A percentile compares a stretch with the other conserved stretches of the same genome.
Conservation (phyloP, 2,329 filamentous ascomycete species). For the Pestalotiopsis fici region DNA sequence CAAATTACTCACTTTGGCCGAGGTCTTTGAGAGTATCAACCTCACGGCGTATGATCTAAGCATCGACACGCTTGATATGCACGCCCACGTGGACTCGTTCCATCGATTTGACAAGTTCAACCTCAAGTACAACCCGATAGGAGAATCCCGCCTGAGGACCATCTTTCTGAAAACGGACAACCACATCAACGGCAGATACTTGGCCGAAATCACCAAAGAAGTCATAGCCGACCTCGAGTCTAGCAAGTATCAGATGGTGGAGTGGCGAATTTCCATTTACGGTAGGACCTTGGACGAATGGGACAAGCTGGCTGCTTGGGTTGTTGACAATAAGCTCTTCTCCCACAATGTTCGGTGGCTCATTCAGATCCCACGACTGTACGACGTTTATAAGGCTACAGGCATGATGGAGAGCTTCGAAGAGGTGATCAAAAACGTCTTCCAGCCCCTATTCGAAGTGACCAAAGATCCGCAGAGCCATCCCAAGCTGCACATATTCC, state of each 20-base stretch:
- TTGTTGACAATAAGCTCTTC: slow-evolving; percentile 96
- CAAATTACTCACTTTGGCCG: slow-evolving; percentile 83
- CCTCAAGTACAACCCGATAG: slow-evolving; percentile 96
- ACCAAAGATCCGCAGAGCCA: slow-evolving; percentile 84
- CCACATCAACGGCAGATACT: slow-evolving; percentile 90
- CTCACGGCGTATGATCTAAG: slow-evolving; percentile 96
- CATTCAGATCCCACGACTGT: slow-evolving; percentile 91
- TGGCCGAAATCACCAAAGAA: slow-evolving; percentile 97
- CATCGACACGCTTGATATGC: slow-evolving; percentile 99
- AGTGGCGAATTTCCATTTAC: slow-evolving; percentile 98
- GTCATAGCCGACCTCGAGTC: slow-evolving; percentile 96
- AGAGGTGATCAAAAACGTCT: slow-evolving; percentile 87
- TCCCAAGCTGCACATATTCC: slow-evolving; percentile 90
- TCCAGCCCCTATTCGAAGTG: slow-evolving; percentile 91
- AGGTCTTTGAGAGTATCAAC: slow-evolving; percentile 97
- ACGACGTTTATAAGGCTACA: slow-evolving; percentile 91
- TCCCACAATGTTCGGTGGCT: slow-evolving; percentile 98
- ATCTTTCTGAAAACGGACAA: slow-evolving; percentile 99
- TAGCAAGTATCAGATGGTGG: slow-evolving; percentile 99
- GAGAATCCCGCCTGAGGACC: slow-evolving; percentile 92
- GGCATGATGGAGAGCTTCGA: slow-evolving; percentile 88
- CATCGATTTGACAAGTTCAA: slow-evolving; percentile 99
- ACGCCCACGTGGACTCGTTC: slow-evolving; percentile 97
- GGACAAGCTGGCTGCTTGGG: slow-evolving; percentile 97
- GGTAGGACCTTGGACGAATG: slow-evolving; percentile 90